Evolutionary conservation across 23 red algal genomes (phyloP).

Genomic region (Pyropia haitanensis): DNA sequence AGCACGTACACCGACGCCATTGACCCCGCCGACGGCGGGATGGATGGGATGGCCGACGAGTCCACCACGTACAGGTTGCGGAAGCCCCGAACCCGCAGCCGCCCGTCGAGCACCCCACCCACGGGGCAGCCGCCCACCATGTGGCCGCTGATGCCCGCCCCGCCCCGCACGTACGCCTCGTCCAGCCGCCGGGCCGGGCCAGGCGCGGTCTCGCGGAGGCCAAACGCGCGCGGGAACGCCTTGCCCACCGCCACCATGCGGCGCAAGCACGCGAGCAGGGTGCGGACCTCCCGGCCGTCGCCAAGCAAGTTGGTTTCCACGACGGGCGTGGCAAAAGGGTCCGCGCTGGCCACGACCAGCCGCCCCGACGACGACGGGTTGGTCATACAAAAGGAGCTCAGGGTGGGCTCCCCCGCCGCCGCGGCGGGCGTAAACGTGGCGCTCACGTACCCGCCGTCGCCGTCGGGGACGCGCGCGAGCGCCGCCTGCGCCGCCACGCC

Average conservation of each 20-base stretch:
- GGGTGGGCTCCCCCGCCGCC: neutral
- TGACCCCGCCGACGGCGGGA: slow-evolving; percentile 41
- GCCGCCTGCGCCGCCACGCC: slow-evolving; percentile 10
- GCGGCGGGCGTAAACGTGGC: neutral
- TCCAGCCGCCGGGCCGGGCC: too few relatives aligned
- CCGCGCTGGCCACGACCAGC: slow-evolving; percentile 2
- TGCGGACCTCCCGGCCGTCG: neutral
- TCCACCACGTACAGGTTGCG: slow-evolving; percentile 38
- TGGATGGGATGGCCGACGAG: slow-evolving; percentile 19
- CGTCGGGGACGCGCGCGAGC: slow-evolving; percentile 5
- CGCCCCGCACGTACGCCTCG: slow-evolving; percentile 21
- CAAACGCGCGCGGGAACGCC: too few relatives aligned
- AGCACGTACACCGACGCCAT: slow-evolving; percentile 56
- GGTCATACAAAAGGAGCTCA: slow-evolving; percentile 13
- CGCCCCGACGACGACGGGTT: slow-evolving; percentile 12
- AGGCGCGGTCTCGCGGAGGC: too few relatives aligned
- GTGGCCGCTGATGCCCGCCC: slow-evolving; percentile 14
- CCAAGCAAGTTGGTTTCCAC: slow-evolving; percentile 14
- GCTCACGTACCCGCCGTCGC: neutral
- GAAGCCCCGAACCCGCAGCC: slow-evolving; percentile 27
- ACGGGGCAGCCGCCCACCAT: slow-evolving; percentile 35
- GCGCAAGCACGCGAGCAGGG: slow-evolving; percentile 4
- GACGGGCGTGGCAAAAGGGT: slow-evolving; percentile 7
- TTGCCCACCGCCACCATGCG: neutral
- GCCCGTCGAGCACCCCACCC: slow-evolving; percentile 14